Evolutionary conservation across 768 basidiomycete species (phyloP).

Genomic region (Termitomyces sp.): DNA sequence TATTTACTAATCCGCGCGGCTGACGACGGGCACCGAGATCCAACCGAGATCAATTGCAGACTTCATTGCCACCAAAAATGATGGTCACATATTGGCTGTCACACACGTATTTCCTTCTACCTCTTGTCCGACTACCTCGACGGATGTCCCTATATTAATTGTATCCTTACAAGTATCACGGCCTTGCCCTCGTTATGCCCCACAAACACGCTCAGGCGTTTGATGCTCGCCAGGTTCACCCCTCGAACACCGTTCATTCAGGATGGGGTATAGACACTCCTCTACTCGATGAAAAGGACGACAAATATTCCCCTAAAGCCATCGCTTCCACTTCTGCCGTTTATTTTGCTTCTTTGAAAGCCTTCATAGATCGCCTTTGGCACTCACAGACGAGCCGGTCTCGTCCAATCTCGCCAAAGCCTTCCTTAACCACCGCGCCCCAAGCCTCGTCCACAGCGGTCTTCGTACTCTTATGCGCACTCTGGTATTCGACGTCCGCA

Average conservation of each 20-base stretch:
- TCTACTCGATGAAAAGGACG: conserved; percentile 30
- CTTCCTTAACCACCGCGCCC: conserved; percentile 29
- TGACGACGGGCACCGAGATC: conserved; percentile 2
- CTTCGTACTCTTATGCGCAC: conserved; percentile 78
- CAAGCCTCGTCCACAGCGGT: conserved; percentile 34
- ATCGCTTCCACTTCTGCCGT: conserved; percentile 23
- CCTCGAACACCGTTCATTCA: conserved; percentile 20
- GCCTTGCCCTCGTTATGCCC: conserved; percentile 20
- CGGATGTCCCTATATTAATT: conserved; percentile 16
- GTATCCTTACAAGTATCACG: conserved; percentile 5
- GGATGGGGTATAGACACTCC: conserved; percentile 32
- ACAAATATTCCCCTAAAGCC: conserved; percentile 29
- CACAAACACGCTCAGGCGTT: conserved; percentile 25
- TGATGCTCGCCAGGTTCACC: conserved; percentile 20
- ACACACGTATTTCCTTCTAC: neutral
- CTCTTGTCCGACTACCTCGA: neutral
- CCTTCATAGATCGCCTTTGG: conserved; percentile 24
- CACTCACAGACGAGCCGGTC: conserved; percentile 26
- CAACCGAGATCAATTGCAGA: too few species aligned
- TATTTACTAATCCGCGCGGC: neutral
- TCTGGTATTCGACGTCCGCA: conserved; percentile 95
- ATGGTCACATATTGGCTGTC: conserved; percentile 14
- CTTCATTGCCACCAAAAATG: conserved; percentile 9
- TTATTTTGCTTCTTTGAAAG: conserved; percentile 26
- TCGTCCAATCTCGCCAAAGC: conserved; percentile 23